A percentile compares a stretch with the other conserved stretches of the same genome.
These are phyloP conservation scores for Eugenia klotzschiana DNA, from an alignment of 441 rosid species.

Conservation along the genomic window DNA sequence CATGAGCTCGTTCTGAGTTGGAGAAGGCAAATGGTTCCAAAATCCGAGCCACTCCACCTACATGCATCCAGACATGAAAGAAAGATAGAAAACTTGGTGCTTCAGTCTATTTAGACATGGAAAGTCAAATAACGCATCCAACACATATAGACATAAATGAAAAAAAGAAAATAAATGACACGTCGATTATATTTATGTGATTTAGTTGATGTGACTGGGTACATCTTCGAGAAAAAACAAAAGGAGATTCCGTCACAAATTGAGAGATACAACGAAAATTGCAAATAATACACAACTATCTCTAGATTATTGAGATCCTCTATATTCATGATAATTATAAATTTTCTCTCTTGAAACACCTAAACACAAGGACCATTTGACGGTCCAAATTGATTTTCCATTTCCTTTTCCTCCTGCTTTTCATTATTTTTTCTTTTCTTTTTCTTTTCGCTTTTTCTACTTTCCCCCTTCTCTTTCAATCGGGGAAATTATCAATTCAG, in stretches of 20 bases:
- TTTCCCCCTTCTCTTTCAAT: not conserved
- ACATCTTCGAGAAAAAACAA: too few species aligned
- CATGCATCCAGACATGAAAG: not conserved
- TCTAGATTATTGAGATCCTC: too few species aligned
- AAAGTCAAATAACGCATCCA: not conserved
- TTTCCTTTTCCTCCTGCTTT: too few species aligned
- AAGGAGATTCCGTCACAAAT: not conserved
- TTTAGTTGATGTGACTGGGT: not conserved
- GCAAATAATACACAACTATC: too few species aligned
- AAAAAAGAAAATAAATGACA: rapidly evolving
- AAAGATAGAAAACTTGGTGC: not conserved
- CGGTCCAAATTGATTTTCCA: too few species aligned
- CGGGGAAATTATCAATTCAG: not conserved
- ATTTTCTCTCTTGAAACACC: too few species aligned
- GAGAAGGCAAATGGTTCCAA: not conserved
- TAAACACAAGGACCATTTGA: too few species aligned
- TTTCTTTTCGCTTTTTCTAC: not conserved
- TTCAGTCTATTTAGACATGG: too few species aligned
- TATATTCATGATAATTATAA: too few species aligned
- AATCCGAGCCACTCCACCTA: not conserved
- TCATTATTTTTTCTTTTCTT: too few species aligned
- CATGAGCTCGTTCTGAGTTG: not conserved
- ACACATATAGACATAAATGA: not conserved
- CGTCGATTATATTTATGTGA: not conserved
- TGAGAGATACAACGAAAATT: not conserved